A percentile compares a stretch with the other conserved stretches of the same genome.
Conservation (phyloP, 2,329 filamentous ascomycete genomes). For the Aspergillus quadrilineatus region DNA sequence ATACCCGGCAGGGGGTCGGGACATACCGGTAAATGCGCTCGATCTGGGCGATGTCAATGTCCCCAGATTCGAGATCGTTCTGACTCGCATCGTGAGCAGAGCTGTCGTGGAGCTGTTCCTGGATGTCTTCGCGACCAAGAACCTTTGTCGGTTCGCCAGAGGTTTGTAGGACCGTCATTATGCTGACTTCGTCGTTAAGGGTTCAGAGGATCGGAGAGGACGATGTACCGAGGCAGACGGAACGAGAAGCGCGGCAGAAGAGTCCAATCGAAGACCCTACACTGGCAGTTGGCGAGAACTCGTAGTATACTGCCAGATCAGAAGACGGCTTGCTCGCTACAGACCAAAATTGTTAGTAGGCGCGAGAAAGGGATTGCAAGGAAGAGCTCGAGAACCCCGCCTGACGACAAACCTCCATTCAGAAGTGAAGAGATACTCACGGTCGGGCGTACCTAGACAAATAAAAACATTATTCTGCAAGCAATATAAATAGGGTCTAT, state of each 20-base stretch:
- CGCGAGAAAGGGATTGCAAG: not conserved
- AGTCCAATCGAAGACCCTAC: not conserved
- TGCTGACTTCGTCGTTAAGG: not conserved
- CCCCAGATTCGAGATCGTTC: slow-evolving; percentile 7
- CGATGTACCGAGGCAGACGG: too few relatives aligned
- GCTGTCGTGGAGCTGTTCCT: slow-evolving; percentile 1
- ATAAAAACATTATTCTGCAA: not conserved
- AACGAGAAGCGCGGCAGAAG: not conserved
- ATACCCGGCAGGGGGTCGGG: not conserved
- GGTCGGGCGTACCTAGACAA: not conserved
- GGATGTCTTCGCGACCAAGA: slow-evolving; percentile 15
- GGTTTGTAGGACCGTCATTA: not conserved
- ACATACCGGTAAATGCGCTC: slow-evolving; percentile 41
- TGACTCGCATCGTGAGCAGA: not conserved
- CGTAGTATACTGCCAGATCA: too few relatives aligned
- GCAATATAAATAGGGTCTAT: not conserved
- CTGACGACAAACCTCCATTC: too few relatives aligned
- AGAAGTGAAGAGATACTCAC: not conserved
- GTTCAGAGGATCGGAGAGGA: not conserved
- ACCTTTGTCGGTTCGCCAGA: not conserved
- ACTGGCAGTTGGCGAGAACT: too few relatives aligned
- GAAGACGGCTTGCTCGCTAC: not conserved
- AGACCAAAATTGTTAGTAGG: not conserved
- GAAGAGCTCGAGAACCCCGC: not conserved
- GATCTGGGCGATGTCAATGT: slow-evolving; percentile 31